Conservation (phyloP, 106 monocot genomes). For the Dioscorea alata region DNA sequence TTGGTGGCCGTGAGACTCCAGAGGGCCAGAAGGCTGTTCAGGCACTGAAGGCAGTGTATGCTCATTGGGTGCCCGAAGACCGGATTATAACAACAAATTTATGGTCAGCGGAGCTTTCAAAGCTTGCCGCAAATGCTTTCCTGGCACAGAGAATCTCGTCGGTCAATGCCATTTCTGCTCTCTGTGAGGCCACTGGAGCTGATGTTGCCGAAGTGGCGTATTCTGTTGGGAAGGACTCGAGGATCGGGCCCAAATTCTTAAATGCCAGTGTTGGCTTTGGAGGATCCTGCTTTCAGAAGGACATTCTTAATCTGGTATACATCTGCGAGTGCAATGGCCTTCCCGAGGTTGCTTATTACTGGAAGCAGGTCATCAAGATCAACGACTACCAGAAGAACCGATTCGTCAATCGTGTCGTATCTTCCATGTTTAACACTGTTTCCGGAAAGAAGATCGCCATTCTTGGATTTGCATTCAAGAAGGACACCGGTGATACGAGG, state of each 20-base stretch:
- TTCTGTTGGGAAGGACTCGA: constrained; percentile 39
- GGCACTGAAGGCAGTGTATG: constrained; percentile 30
- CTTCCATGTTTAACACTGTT: constrained; percentile 44
- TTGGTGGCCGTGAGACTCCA: constrained; percentile 45
- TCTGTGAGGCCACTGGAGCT: constrained; percentile 43
- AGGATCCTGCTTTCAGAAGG: constrained; percentile 51
- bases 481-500: constrained; percentile 47
- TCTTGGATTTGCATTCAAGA: constrained; percentile 51
- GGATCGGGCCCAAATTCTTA: constrained; percentile 38
- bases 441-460: constrained; percentile 37
- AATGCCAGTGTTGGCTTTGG: constrained; percentile 48
- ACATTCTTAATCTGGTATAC: constrained; percentile 41
- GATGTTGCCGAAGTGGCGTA: constrained; percentile 36
- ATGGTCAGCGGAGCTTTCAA: constrained; percentile 47
- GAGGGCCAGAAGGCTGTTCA: constrained; percentile 38
- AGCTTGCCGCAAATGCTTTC: constrained; percentile 44
- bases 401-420: constrained; percentile 32
- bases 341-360: constrained; percentile 37
- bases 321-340: constrained; percentile 51
- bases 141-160: constrained; percentile 43
- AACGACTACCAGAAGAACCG: constrained; percentile 49
- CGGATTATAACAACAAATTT: constrained; percentile 39
- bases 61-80: constrained; percentile 41
- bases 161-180: constrained; percentile 41
- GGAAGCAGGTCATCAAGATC: constrained; percentile 50